These are phyloP conservation scores for Hypoxylon sp. DNA, from an alignment of 2,329 filamentous ascomycete genomes.

Conservation along the genomic window DNA sequence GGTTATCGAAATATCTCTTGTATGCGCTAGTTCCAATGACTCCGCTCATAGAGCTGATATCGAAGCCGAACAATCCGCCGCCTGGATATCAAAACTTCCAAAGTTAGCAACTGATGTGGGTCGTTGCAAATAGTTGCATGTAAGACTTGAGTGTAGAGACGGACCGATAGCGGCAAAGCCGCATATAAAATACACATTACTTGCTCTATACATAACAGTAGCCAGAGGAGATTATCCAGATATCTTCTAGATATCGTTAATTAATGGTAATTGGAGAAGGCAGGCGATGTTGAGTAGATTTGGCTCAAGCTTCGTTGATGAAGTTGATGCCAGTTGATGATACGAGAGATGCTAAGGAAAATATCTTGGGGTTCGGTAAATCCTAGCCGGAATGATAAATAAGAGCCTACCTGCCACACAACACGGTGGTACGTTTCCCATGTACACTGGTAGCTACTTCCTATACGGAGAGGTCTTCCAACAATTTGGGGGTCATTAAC, in stretches of 20 bases:
- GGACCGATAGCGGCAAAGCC: slow-evolving; percentile 73
- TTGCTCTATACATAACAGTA: slow-evolving; percentile 59
- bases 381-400: not conserved
- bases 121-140: not conserved
- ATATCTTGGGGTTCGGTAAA: not conserved
- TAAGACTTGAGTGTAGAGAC: slow-evolving; percentile 38
- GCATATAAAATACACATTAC: slow-evolving; percentile 73
- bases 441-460: not conserved
- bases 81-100: slow-evolving; percentile 59
- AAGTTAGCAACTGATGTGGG: slow-evolving; percentile 3
- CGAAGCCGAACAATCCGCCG: slow-evolving; percentile 82
- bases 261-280: not conserved
- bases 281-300: not conserved
- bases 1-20: slow-evolving; percentile 79
- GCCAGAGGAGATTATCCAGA: not conserved
- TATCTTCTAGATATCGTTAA: not conserved
- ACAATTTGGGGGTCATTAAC: not conserved
- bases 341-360: not conserved
- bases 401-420: not conserved
- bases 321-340: not conserved
- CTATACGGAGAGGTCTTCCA: not conserved
- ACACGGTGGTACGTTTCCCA: not conserved
- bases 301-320: not conserved
- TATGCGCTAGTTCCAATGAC: slow-evolving; percentile 78
- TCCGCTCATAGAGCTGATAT: slow-evolving; percentile 81